A percentile compares a stretch with the other conserved stretches of the same genome.
Evolutionary conservation across 768 basidiomycete genomes (phyloP).

Genomic region (Russula compacta): DNA sequence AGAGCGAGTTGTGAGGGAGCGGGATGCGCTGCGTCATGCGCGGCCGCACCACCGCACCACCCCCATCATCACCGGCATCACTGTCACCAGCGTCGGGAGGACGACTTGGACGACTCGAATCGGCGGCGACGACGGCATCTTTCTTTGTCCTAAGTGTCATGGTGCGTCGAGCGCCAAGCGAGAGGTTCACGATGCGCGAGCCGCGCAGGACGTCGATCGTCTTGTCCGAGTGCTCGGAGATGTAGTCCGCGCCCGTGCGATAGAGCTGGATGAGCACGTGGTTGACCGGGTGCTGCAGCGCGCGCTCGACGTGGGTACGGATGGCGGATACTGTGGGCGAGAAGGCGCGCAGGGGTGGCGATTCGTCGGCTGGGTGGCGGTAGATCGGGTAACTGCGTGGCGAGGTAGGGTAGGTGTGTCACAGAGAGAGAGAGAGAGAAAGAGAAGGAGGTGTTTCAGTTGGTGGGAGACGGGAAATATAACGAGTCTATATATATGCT

Average conservation of each 20-base stretch:
- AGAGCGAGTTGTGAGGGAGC: constrained; percentile 76
- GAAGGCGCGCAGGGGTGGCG: constrained; percentile 58
- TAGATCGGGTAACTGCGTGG: constrained; percentile 74
- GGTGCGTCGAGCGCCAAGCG: constrained; percentile 64
- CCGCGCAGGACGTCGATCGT: constrained; percentile 71
- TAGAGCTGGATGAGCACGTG: constrained; percentile 80
- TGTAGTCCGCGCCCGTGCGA: constrained; percentile 70
- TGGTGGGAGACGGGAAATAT: too few relatives aligned
- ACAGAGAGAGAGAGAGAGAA: too few relatives aligned
- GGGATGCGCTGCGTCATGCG: constrained; percentile 47
- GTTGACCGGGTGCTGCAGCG: constrained; percentile 59
- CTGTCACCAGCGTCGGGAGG: neutral
- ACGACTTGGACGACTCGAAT: neutral
- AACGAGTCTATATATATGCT: neutral
- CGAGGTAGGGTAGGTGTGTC: neutral
- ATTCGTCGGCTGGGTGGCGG: constrained; percentile 74
- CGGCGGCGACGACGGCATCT: constrained; percentile 23
- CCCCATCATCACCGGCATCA: neutral
- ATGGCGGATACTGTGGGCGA: constrained; percentile 61
- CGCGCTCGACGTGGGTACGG: constrained; percentile 50
- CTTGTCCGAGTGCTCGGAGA: constrained; percentile 83
- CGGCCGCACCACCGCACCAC: constrained; percentile 9
- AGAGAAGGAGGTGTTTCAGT: neutral
- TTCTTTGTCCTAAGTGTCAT: constrained; percentile 71
- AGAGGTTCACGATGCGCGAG: constrained; percentile 73